Percentiles rank a stretch among this genome's conserved stretches.
phyloP scores from a whole-genome alignment of 768 basidiomycete species.

The Mrakia frigida region DNA sequence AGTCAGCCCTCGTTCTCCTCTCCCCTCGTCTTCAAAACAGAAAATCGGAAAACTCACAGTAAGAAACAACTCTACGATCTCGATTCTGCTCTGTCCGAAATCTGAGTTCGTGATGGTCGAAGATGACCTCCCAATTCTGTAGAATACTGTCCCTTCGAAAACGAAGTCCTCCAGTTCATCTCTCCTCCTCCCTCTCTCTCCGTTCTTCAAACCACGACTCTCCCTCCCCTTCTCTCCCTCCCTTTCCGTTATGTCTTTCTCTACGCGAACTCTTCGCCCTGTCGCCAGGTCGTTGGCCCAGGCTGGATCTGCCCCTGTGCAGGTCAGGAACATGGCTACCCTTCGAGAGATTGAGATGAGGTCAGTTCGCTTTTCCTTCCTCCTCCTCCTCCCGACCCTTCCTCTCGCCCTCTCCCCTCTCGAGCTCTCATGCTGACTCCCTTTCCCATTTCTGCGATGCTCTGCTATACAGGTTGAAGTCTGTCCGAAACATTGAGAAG shows the following conservation, averaged over 20 bases:
- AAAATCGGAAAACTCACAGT: too few species aligned
- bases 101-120: too few species aligned
- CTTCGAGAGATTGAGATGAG: conserved; percentile 95
- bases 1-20: too few species aligned
- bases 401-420: not conserved
- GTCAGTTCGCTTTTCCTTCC: conserved; percentile 35
- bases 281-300: conserved; percentile 25
- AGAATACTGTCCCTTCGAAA: too few species aligned
- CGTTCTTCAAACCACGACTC: not conserved
- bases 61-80: too few species aligned
- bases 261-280: conserved; percentile 29
- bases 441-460: conserved; percentile 46
- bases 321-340: conserved; percentile 60
- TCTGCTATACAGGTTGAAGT: conserved; percentile 51
- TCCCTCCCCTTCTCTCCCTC: not conserved
- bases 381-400: not conserved
- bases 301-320: conserved; percentile 27
- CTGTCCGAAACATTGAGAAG: conserved; percentile 97
- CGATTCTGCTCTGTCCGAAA: too few species aligned
- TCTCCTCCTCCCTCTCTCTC: not conserved
- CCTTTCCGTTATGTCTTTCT: conserved; percentile 23
- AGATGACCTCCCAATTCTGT: too few species aligned
- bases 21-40: too few species aligned
- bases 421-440: conserved; percentile 13
- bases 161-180: too few species aligned